Conservation (phyloP, 371 early-diverging fungal genomes). For the Zopfochytrium polystomum region DNA sequence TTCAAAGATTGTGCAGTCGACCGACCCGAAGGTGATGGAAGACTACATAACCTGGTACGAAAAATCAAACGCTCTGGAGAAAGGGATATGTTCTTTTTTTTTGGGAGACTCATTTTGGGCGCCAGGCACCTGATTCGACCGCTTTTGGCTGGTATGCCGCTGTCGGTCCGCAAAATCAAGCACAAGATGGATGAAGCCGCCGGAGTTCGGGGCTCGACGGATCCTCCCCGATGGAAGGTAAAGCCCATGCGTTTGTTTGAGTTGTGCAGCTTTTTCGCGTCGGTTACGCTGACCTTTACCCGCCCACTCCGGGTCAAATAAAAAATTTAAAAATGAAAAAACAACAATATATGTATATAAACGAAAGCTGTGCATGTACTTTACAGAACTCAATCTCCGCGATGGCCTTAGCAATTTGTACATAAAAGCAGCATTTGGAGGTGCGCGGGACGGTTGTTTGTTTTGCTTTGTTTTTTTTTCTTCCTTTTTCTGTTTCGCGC, state of each 20-base stretch:
- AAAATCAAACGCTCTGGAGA: no score
- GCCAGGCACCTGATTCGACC: neutral
- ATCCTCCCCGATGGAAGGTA: neutral
- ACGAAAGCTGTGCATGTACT: constrained; percentile 5
- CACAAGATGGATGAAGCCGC: no score
- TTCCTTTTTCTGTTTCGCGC: no score
- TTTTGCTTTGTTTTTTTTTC: no score
- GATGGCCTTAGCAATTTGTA: neutral
- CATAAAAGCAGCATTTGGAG: no score
- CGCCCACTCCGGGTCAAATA: neutral
- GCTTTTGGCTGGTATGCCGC: neutral
- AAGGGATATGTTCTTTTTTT: neutral
- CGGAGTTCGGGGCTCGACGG: no score
- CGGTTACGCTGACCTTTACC: neutral
- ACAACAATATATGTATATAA: neutral
- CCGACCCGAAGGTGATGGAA: neutral
- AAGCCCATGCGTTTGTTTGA: no score
- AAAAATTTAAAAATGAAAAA: neutral
- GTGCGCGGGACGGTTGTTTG: no score
- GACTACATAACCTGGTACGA: neutral
- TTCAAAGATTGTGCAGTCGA: neutral
- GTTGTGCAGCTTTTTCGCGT: neutral
- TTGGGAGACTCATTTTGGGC: neutral
- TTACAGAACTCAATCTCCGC: constrained; percentile 1
- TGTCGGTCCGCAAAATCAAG: neutral